Evolutionary conservation across 768 basidiomycete species (phyloP), one percentile per base, ranked within the genome.

Genomic region (Pulveroboletus ravenelii): DNA sequence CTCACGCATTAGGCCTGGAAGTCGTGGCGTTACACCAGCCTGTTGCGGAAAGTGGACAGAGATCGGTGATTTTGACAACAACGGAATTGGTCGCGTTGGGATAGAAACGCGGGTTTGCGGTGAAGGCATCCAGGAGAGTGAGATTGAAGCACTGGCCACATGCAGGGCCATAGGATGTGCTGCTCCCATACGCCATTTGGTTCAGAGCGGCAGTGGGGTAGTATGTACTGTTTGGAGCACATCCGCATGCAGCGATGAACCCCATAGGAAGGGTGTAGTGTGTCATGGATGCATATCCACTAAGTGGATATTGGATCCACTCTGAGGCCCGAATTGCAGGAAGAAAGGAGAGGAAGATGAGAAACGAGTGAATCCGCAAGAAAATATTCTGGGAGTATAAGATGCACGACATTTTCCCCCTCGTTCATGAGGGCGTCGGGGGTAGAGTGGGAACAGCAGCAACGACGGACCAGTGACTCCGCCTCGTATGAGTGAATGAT

Each of bases 141-240:
- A 92, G 68, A 44, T 84, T 82, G 68, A 92, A 91, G 74, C 89
- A 92, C 47, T 74, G 77, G 25, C 89, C 89, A 61, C 87, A 90
- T 3, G 74, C 77, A 31, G 87, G 84, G 13, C 88, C 88, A 59
- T 81, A 90, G 12, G 76, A 76, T n/a, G 71, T 74, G 50, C 79
- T 82, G 62, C 84, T 87, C 0, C 89, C 88, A 56, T 78, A 92
- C 1, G 89, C 89, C 75, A 85, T 81, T 60, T 89, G 84, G 50
- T 75, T 88, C 52, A 92, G 67, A 9, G 89, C 89, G 10, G 84
- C 89, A 1, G 89, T 92, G 6, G 89, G 89, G 58, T 84, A 89
- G 45, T 69, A 61, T 27, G 81, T 83, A 53, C 82, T 84, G 41
- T 74, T 71, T 9, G 77, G 76, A 2, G 81, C 82, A 64, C 90